Conservation (phyloP, 2,329 filamentous ascomycete species). For the Aureobasidium sp. region DNA sequence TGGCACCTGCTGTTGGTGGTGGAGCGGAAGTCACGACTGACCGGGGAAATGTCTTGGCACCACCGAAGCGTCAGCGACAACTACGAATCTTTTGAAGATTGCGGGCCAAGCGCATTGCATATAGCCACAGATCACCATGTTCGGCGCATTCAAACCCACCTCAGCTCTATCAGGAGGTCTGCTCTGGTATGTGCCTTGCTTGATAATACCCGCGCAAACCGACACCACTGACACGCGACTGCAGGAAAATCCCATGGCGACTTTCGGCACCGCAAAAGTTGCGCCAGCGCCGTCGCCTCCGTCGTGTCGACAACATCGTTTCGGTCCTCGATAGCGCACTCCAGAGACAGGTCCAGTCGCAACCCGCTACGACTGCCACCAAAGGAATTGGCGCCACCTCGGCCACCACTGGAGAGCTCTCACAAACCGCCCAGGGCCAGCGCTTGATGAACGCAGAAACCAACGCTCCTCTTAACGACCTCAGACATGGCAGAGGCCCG, state of each 20-base stretch:
- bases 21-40: neutral
- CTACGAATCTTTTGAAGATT: slow-evolving; percentile 11
- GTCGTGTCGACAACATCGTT: slow-evolving; percentile 81
- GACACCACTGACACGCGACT: neutral
- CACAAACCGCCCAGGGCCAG: slow-evolving; percentile 27
- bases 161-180: slow-evolving; percentile 71
- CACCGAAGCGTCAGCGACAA: slow-evolving; percentile 16
- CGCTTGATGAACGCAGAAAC: slow-evolving; percentile 21
- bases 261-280: slow-evolving; percentile 87
- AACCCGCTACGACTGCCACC: slow-evolving; percentile 10
- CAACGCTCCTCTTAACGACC: slow-evolving; percentile 17
- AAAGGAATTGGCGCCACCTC: slow-evolving; percentile 16
- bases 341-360: slow-evolving; percentile 42
- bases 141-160: slow-evolving; percentile 73
- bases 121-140: slow-evolving; percentile 53
- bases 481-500: slow-evolving; percentile 28
- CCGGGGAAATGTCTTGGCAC: slow-evolving; percentile 19
- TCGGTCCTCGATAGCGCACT: slow-evolving; percentile 74
- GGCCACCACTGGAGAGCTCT: slow-evolving; percentile 24
- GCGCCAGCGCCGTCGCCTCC: slow-evolving; percentile 74
- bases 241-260: slow-evolving; percentile 92
- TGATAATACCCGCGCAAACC: neutral
- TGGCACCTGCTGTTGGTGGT: neutral
- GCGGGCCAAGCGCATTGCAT: neutral
- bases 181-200: slow-evolving; percentile 57